Evolutionary conservation across 2,329 filamentous ascomycete species (phyloP).

Genomic region (Dactylellina parvicollis): DNA sequence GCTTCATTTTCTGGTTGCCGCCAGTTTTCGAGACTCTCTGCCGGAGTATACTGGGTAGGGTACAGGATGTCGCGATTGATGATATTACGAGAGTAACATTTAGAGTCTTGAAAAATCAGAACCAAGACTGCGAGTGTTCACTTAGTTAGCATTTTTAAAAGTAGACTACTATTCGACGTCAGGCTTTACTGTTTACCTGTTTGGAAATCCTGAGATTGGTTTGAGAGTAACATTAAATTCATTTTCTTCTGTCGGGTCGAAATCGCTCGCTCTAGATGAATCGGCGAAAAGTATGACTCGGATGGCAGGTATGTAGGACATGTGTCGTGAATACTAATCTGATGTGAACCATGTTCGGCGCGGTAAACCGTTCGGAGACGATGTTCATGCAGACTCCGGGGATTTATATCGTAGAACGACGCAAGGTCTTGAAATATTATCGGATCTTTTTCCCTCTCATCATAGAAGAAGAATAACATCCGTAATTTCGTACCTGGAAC

Average conservation of each 20-base stretch:
- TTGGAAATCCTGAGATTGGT: conserved; percentile 2
- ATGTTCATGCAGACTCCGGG: conserved; percentile 14
- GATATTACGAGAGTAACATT: neutral
- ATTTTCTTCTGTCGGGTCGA: neutral
- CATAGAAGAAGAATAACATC: conserved; percentile 1
- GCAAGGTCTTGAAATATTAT: neutral
- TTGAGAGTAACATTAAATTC: neutral
- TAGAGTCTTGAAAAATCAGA: neutral
- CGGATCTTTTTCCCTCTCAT: neutral
- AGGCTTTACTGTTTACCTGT: conserved; percentile 19
- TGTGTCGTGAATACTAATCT: conserved; percentile 11
- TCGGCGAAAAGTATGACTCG: conserved; percentile 31
- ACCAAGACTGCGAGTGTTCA: conserved; percentile 22
- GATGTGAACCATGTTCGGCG: no score
- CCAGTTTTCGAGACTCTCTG: neutral
- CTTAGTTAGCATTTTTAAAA: no score
- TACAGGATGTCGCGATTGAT: conserved; percentile 24
- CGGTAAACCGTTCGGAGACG: neutral
- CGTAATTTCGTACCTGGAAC: conserved; percentile 19
- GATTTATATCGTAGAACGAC: conserved; percentile 35
- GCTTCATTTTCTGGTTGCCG: conserved; percentile 16
- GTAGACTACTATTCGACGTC: neutral
- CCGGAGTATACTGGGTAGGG: neutral
- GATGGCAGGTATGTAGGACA: conserved; percentile 26
- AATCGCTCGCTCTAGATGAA: conserved; percentile 3